Evolutionary conservation across 2,329 filamentous ascomycete species (phyloP).

Genomic region (Epichloe amarillans): DNA sequence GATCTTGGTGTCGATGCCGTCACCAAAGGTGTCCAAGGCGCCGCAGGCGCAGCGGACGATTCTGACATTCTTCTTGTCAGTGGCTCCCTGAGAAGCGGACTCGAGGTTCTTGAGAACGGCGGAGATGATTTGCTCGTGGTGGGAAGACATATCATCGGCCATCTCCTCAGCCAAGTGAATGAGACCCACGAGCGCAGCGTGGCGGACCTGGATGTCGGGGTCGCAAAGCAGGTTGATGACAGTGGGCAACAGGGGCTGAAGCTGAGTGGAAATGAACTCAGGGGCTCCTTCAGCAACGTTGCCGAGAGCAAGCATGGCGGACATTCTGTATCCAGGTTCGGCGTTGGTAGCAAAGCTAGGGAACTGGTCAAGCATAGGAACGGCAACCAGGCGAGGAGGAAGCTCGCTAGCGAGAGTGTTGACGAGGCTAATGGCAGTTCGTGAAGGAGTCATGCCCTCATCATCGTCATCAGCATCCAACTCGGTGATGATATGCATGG

Average conservation of each 20-base stretch:
- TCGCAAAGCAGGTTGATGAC: conserved; percentile 77
- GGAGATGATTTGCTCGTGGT: conserved; percentile 75
- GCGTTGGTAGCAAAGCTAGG: conserved; percentile 64
- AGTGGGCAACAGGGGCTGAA: conserved; percentile 72
- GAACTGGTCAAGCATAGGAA: conserved; percentile 79
- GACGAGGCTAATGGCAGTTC: conserved; percentile 73
- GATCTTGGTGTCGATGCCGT: conserved; percentile 65
- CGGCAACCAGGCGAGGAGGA: conserved; percentile 85
- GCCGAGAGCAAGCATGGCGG: conserved; percentile 81
- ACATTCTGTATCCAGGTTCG: conserved; percentile 70
- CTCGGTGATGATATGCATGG: conserved; percentile 81
- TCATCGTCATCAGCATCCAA: conserved; percentile 65
- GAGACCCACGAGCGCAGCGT: conserved; percentile 75
- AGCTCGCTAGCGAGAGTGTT: conserved; percentile 81
- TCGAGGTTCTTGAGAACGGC: conserved; percentile 82
- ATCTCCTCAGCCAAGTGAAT: conserved; percentile 88
- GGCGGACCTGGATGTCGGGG: conserved; percentile 68
- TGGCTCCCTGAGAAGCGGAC: conserved; percentile 54
- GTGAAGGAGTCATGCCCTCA: conserved; percentile 67
- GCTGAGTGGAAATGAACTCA: conserved; percentile 91
- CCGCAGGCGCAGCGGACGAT: conserved; percentile 85
- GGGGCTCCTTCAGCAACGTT: conserved; percentile 94
- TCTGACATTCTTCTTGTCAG: conserved; percentile 63
- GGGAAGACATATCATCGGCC: conserved; percentile 73
- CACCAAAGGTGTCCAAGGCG: conserved; percentile 81